Evolutionary conservation across 202 grass and related monocot species (phyloP).

Genomic region (Hordeum pubiflorum): DNA sequence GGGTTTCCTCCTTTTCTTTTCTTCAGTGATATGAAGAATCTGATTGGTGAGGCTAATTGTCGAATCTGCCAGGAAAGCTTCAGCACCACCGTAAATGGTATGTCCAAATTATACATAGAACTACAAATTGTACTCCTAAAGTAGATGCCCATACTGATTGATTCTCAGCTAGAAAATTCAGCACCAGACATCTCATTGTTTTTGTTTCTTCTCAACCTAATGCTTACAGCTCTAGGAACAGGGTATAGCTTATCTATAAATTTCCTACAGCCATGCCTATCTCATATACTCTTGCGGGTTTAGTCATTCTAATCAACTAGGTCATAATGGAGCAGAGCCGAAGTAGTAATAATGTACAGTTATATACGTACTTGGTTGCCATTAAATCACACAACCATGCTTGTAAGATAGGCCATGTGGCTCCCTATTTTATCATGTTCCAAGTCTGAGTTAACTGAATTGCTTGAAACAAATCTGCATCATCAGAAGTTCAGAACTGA

Average conservation of each 20-base stretch:
- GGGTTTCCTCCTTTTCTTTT: neutral
- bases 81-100: slow-evolving; percentile 82
- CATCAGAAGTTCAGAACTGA: neutral
- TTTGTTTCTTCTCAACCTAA: neutral
- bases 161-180: neutral
- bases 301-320: neutral
- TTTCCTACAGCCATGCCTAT: neutral
- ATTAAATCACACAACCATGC: neutral
- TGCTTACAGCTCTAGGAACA: neutral
- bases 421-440: neutral
- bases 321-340: neutral
- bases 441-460: neutral
- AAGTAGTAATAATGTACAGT: neutral
- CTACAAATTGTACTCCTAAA: neutral
- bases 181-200: neutral
- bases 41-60: slow-evolving; percentile 77
- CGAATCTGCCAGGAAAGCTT: slow-evolving; percentile 82
- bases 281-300: neutral
- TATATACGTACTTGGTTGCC: neutral
- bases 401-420: neutral
- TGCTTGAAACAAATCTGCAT: neutral
- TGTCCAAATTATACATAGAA: slow-evolving; percentile 8
- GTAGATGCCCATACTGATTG: neutral
- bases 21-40: slow-evolving; percentile 84
- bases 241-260: neutral